Evolutionary conservation across 768 basidiomycete genomes (phyloP).

Genomic region (Tulasnella calospora): DNA sequence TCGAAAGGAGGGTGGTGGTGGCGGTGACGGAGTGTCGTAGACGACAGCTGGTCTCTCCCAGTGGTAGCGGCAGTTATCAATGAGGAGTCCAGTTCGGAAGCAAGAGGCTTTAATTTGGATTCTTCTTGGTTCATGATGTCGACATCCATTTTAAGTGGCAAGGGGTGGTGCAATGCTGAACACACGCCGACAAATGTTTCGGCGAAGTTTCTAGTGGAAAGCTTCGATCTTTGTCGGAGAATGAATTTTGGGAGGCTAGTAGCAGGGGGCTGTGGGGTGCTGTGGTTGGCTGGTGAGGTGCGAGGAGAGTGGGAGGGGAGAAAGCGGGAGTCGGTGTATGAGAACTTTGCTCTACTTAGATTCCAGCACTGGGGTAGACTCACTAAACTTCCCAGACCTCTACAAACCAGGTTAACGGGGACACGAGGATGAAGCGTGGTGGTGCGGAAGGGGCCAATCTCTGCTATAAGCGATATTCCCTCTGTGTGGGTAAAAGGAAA

Average conservation of each 20-base stretch:
- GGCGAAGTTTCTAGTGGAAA: background rate
- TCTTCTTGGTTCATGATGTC: slow-evolving; percentile 2
- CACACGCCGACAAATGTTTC: background rate
- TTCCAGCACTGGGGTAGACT: background rate
- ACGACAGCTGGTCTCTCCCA: background rate
- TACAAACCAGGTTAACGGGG: background rate
- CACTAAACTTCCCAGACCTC: background rate
- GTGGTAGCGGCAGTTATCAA: background rate
- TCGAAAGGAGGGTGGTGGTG: background rate
- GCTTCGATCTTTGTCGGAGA: background rate
- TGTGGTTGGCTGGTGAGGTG: background rate
- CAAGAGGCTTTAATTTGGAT: slow-evolving; percentile 5
- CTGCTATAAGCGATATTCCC: background rate
- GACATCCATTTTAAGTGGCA: background rate
- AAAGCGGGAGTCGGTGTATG: background rate
- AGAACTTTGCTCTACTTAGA: background rate
- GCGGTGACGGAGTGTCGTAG: background rate
- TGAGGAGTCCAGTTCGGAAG: slow-evolving; percentile 4
- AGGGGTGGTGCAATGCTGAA: background rate
- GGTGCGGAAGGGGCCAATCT: background rate
- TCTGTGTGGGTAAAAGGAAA: background rate
- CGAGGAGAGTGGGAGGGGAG: background rate
- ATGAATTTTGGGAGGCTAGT: background rate
- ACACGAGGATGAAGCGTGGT: background rate
- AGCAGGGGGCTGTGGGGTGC: background rate